Evolutionary conservation across 1,139 yeast species (phyloP), one percentile per base, ranked within the genome.

Genomic region (Taiozyma sp.): DNA sequence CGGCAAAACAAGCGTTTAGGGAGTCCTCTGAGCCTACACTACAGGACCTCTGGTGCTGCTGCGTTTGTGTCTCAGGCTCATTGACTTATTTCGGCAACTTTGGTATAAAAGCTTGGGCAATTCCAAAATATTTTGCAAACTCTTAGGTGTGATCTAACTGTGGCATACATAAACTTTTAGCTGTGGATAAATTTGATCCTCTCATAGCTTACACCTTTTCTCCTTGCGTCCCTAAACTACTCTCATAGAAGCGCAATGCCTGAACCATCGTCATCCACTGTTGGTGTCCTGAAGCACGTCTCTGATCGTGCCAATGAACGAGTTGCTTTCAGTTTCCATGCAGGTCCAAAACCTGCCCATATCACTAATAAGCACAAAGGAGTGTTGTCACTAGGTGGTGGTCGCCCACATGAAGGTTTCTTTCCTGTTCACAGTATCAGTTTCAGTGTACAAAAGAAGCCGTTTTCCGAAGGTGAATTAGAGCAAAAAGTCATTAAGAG

Each of bases 331-430:
- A 48, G 54, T 27, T 59, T 60, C 52, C 54, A 52, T 41, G 53
- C 55, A 13, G 42, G 45, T 8, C 67, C 62, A 12, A 65, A 75
- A 6, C 80, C 82, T 2, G 67, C 61, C n/a, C 73, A 73, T 1
- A 71, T 70, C 56, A 65, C 65, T 50, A 69, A 73, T 4, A 62
- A 70, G 14, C 76, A 80, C 5, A 70, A 44, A 9, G 36, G 24
- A 2, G 41, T 44, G 4, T 36, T 80, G 43, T 69, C 71, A 40
- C 68, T 81, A 50, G 75, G 76, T 44, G 80, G 75, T 57, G 86
- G 86, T n/a, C 72, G 74, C 59, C 86, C 86, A 14, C 79, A 80
- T 59, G 70, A 72, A 51, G 83, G 81, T 1, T 76, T 81, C 60
- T 81, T 81, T 63, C 86, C 86, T 1, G 63, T 81, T 48, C 75